Percentiles rank a stretch among this genome's conserved stretches.
phyloP scores from a whole-genome alignment of 257 asterid genomes.

The Anisodus acutangulus region DNA sequence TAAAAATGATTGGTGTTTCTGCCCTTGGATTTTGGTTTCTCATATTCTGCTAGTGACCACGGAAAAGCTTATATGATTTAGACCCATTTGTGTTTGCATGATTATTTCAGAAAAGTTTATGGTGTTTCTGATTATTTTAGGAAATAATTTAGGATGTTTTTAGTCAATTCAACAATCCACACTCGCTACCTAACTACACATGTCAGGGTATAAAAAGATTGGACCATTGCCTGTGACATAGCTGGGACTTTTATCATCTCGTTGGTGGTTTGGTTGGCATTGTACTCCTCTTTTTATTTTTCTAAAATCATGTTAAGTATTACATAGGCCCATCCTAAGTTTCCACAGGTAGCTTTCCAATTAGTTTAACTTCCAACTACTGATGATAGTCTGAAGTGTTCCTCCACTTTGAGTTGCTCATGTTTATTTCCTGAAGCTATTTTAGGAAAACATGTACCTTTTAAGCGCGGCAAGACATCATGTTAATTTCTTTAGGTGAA shows the following conservation, averaged over 20 bases:
- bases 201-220: background rate
- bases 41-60: background rate
- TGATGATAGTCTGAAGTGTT: background rate
- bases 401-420: background rate
- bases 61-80: background rate
- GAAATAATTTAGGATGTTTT: background rate
- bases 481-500: background rate
- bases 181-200: background rate
- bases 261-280: background rate
- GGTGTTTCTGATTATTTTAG: slow-evolving; percentile 8
- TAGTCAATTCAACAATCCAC: background rate
- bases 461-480: background rate
- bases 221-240: background rate
- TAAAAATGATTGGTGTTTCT: slow-evolving; percentile 12
- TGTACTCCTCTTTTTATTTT: background rate
- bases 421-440: background rate
- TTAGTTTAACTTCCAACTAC: background rate
- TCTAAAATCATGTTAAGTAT: background rate
- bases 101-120: background rate
- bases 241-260: background rate
- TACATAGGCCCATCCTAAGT: background rate
- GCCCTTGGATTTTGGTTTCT: slow-evolving; percentile 27
- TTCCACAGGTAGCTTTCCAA: background rate
- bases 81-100: slow-evolving; percentile 25
- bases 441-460: background rate